phyloP scores from a whole-genome alignment of 306 rosid genomes.

The Bauhinia variegata region DNA sequence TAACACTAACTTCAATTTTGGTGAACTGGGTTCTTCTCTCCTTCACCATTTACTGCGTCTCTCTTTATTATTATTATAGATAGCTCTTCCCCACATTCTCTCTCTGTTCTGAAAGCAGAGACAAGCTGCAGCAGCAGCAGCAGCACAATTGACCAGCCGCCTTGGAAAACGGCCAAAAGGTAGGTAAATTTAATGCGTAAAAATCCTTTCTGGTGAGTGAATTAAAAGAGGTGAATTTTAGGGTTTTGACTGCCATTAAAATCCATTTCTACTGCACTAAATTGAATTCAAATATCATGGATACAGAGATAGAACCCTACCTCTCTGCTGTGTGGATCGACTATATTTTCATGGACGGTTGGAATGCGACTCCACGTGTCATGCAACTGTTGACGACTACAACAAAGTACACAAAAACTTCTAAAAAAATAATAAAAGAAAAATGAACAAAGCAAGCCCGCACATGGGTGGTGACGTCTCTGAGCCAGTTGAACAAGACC shows the following conservation, averaged over 20 bases:
- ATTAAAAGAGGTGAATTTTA: conserved; percentile 15
- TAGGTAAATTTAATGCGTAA: conserved; percentile 31
- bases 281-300: conserved; percentile 23
- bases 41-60: conserved; percentile 21
- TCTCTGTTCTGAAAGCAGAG: neutral
- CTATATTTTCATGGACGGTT: conserved; percentile 44
- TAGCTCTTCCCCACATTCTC: no score
- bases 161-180: conserved; percentile 11
- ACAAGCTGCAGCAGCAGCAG: neutral
- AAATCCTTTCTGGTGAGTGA: conserved; percentile 41
- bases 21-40: conserved; percentile 19
- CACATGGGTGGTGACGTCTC: conserved; percentile 63
- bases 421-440: no score
- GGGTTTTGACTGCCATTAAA: conserved; percentile 29
- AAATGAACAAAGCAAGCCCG: conserved; percentile 14
- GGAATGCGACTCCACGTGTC: conserved; percentile 37
- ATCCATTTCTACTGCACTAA: neutral
- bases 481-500: conserved; percentile 15
- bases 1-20: neutral
- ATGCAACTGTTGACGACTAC: conserved; percentile 18
- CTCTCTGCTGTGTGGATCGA: conserved; percentile 42
- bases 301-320: neutral
- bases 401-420: conserved; percentile 25
- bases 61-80: no score
- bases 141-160: conserved; percentile 29